Evolutionary conservation across 176 grass and related monocot species (phyloP), one percentile per base, ranked within the genome.

Genomic region (Eremochloa ophiuroides): DNA sequence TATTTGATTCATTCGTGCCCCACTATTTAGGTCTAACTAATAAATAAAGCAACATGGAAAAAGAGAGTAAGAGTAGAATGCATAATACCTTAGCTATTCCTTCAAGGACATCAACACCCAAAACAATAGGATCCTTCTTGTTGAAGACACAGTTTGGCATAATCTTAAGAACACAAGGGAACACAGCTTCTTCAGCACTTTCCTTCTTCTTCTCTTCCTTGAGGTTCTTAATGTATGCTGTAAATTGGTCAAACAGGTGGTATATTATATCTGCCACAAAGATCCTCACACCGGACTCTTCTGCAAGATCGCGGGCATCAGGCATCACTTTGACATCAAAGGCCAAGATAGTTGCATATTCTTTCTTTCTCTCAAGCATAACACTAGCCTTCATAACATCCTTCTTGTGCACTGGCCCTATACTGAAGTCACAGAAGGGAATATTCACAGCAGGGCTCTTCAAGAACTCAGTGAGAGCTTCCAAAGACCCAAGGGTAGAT

Each of bases 281-380:
- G 67, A 97, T 97, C 73, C 72, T 88, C 78, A 97, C 94, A 62
- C 91, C 94, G 22, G 79, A 82, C 71, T 93, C 94, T 76, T 97
- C 94, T 41, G 94, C 94, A 80, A 97, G 88, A 44, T 97, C 91
- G 25, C 88, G 85, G 66, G 91, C 94, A 79, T 97, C 94, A 22
- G 89, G 84, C 91, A 94, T 94, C 82, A 97, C 94, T 92, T 97
- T 97, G 76, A 97, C 94, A 94, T 97, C 92, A 90, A 97, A 97
- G 10, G 94, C 94, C 87, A 97, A 88, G 80, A 97, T 97, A 35
- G 94, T 97, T 48, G 94, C 94, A 83, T 88, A 97, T 76, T 97
- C 94, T 64, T 92, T 90, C 83, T 92, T 97, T 82, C 88, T 97
- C 80, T 97, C 92, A 58, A 97, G 89, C 94, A 97, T 97, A 65